Evolutionary conservation across 1,284 basidiomycete genomes (phyloP), one percentile per base, ranked within the genome.

Genomic region (Fomitopsis schrenkii): DNA sequence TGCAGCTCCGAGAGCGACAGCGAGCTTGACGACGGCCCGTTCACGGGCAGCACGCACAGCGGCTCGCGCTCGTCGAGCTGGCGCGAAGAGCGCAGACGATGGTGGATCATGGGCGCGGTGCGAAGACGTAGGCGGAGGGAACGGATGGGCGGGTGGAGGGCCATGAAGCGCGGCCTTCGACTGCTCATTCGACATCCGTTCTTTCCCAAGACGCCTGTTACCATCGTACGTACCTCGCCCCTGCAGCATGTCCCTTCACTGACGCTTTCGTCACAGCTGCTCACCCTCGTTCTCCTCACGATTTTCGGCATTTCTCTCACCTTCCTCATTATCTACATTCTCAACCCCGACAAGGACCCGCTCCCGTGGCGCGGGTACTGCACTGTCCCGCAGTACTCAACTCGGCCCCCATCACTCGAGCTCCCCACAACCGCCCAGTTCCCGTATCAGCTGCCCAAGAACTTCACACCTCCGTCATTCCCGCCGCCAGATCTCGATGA

Each of bases 341-440:
- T 98, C 71, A 96, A 98, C 72, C 94, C 95, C 52, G 97, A 99
- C 82, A 98, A 98, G 75, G 90, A 92, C 60, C 90, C 94, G 15
- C 77, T 97, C 35, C 95, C 96, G 48, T 99, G 95, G 95, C 87
- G 95, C 66, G 87, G 89, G 30, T 97, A 97, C 74, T 98, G 97
- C 75, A 84, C 90, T 58, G 77, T 87, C 63, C 82, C 86, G 45
- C 80, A 82, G 57, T 61, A 76, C 40, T 80, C 84, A 17, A 68
- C 70, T 5, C 63, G 68, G 14, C 75, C 69, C 71, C 82, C 71
- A 65, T 79, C 67, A 68, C 77, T 64, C 74, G 77, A 67, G 73
- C 77, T 70, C 42, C 68, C 74, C 26, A 64, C 66, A 59, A 75
- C 71, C 68, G 75, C 74, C 59, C 72, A 69, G 57, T 72, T 75